Evolutionary conservation across 495 filamentous ascomycete genomes (phyloP).

Genomic region (Viridothelium virens): DNA sequence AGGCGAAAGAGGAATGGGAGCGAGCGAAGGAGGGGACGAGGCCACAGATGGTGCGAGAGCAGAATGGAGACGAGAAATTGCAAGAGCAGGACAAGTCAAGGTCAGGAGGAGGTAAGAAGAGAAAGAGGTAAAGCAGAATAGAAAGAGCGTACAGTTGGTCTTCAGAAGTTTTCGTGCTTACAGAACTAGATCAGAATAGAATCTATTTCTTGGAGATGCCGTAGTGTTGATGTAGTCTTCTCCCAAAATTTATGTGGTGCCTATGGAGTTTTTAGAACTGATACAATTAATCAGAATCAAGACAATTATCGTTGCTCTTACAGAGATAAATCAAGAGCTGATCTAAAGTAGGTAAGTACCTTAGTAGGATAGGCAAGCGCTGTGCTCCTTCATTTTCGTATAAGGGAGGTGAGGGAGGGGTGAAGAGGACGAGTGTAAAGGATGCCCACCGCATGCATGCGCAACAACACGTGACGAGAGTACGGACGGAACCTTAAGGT

Average conservation of each 20-base stretch:
- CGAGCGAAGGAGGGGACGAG: background rate
- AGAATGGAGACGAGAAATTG: background rate
- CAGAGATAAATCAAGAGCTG: background rate
- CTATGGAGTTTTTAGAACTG: background rate
- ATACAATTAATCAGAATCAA: background rate
- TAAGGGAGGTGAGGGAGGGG: background rate
- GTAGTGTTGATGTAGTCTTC: background rate
- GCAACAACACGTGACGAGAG: no score
- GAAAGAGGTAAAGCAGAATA: background rate
- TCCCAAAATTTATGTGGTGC: background rate
- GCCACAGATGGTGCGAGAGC: background rate
- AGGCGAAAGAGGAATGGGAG: background rate
- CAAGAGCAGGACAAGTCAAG: background rate
- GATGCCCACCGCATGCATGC: no score
- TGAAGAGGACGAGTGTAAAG: no score
- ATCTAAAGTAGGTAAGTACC: background rate
- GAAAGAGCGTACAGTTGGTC: background rate
- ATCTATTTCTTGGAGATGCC: background rate
- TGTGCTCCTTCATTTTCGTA: background rate
- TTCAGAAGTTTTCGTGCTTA: background rate
- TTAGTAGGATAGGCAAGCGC: background rate
- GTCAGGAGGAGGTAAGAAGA: background rate
- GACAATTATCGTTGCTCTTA: background rate
- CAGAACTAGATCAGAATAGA: background rate
- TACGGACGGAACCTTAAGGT: no score